Evolutionary conservation across 805 yeast species (phyloP).

Genomic region (Cyberlindnera americana): DNA sequence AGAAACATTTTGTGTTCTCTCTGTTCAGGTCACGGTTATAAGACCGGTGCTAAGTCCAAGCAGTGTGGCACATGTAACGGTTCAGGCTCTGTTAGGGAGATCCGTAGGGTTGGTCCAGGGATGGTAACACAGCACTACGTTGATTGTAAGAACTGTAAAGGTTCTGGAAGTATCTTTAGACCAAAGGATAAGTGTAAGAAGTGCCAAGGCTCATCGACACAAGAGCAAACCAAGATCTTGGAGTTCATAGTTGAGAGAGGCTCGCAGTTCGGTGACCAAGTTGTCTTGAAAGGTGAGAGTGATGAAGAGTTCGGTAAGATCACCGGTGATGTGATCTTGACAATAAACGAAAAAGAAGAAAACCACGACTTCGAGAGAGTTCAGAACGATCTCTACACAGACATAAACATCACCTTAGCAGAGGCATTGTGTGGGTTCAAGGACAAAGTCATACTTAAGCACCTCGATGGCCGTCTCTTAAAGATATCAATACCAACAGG

Average conservation of each 20-base stretch:
- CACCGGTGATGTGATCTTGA: slow-evolving; percentile 76
- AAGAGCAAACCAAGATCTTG: slow-evolving; percentile 63
- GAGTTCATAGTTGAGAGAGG: slow-evolving; percentile 81
- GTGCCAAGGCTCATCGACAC: slow-evolving; percentile 63
- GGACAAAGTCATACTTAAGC: slow-evolving; percentile 56
- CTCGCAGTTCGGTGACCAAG: slow-evolving; percentile 53
- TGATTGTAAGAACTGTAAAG: slow-evolving; percentile 67
- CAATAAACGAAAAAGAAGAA: slow-evolving; percentile 39
- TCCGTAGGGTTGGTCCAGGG: slow-evolving; percentile 71
- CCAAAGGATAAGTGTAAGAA: slow-evolving; percentile 72
- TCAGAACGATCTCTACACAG: slow-evolving; percentile 62
- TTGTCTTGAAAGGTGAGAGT: slow-evolving; percentile 64
- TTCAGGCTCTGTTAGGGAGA: slow-evolving; percentile 55
- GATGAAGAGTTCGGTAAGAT: slow-evolving; percentile 71
- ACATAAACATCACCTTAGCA: slow-evolving; percentile 57
- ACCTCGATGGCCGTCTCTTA: slow-evolving; percentile 76
- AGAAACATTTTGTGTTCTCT: slow-evolving; percentile 67
- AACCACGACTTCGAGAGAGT: slow-evolving; percentile 46
- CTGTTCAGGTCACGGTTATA: slow-evolving; percentile 79
- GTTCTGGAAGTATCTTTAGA: slow-evolving; percentile 57
- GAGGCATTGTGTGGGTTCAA: slow-evolving; percentile 86
- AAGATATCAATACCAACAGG: slow-evolving; percentile 68
- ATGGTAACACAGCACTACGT: slow-evolving; percentile 59
- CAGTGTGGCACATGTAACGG: slow-evolving; percentile 73
- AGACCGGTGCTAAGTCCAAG: slow-evolving; percentile 49